Conservation (phyloP, 2,329 filamentous ascomycete species). For the Penicillium polonicum region DNA sequence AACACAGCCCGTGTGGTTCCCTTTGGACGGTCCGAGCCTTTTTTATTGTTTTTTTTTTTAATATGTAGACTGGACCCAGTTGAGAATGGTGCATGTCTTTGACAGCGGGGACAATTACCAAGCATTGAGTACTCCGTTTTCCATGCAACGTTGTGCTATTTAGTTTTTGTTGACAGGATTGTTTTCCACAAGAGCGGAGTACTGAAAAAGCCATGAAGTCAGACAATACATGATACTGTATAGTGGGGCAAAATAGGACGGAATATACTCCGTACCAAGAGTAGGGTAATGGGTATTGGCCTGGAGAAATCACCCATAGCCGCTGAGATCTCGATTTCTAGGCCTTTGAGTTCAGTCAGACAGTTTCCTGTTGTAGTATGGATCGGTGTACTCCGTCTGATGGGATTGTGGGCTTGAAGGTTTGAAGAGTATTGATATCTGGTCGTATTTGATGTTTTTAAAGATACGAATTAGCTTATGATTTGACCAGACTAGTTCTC, state of each 20-base stretch:
- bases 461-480: not conserved
- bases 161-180: not conserved
- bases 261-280: not conserved
- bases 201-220: not conserved
- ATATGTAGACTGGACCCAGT: not conserved
- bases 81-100: not conserved
- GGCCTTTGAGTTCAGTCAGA: not conserved
- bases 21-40: conserved; percentile 9
- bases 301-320: not conserved
- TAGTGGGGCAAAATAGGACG: not conserved
- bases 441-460: not conserved
- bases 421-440: not conserved
- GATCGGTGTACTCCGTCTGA: not conserved
- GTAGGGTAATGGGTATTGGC: not conserved
- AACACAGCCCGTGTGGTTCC: conserved; percentile 4
- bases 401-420: not conserved
- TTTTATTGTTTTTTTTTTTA: not conserved
- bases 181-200: not conserved
- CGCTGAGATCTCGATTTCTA: not conserved
- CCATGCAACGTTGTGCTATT: not conserved
- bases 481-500: not conserved
- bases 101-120: not conserved
- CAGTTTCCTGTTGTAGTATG: not conserved
- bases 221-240: not conserved
- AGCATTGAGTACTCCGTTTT: not conserved